phyloP scores from a whole-genome alignment of 2,329 filamentous ascomycete species.

The Biscogniauxia marginata region DNA sequence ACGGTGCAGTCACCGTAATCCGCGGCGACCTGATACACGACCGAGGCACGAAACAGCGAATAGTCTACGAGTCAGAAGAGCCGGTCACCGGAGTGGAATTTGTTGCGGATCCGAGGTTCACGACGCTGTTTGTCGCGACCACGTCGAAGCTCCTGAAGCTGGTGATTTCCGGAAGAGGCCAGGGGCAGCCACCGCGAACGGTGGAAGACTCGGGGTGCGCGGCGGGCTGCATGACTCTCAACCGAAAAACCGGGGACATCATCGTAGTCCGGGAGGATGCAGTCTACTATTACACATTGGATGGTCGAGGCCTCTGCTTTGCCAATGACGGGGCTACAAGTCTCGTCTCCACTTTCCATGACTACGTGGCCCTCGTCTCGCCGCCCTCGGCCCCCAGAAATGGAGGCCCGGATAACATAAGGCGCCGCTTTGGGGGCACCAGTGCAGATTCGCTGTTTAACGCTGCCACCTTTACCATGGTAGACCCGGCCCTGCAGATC shows the following conservation, averaged over 20 bases:
- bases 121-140: constrained; percentile 88
- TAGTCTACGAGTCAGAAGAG: constrained; percentile 95
- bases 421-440: constrained; percentile 69
- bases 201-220: constrained; percentile 88
- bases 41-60: constrained; percentile 87
- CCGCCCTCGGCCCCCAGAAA: constrained; percentile 60
- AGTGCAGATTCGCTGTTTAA: constrained; percentile 78
- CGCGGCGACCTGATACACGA: constrained; percentile 94
- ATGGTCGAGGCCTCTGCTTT: constrained; percentile 82
- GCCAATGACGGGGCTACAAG: constrained; percentile 92
- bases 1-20: constrained; percentile 90
- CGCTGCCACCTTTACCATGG: constrained; percentile 81
- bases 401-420: constrained; percentile 58
- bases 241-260: constrained; percentile 76
- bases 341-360: constrained; percentile 72
- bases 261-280: constrained; percentile 94
- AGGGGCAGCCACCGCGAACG: constrained; percentile 83
- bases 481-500: constrained; percentile 90
- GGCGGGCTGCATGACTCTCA: constrained; percentile 91
- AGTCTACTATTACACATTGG: constrained; percentile 86
- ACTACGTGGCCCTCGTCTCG: constrained; percentile 85
- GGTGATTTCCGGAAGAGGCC: constrained; percentile 81
- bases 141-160: constrained; percentile 85
- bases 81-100: constrained; percentile 91
- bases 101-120: constrained; percentile 56